Conservation (phyloP, 2,329 filamentous ascomycete species). For the Sphaerulina musiva region DNA sequence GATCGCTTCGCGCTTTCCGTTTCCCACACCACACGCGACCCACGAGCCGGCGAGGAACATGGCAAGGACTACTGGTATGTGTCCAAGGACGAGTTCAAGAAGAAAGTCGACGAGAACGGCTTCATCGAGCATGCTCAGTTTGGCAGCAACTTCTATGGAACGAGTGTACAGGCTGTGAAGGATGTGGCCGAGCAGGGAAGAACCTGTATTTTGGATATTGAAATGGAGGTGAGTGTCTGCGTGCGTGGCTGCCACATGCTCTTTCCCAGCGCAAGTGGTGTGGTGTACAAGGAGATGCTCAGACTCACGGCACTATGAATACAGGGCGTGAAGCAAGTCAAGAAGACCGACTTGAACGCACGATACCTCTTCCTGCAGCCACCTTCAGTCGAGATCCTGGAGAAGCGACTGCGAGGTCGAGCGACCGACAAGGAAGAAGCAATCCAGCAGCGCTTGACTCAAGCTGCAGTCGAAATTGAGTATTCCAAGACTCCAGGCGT, state of each 20-base stretch:
- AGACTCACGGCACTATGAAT: not conserved
- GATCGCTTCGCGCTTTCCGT: conserved; percentile 59
- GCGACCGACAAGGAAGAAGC: conserved; percentile 72
- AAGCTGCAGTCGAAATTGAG: conserved; percentile 68
- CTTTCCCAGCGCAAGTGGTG: not conserved
- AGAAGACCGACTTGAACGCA: conserved; percentile 64
- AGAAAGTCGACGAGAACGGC: conserved; percentile 59
- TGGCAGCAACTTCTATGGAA: conserved; percentile 80
- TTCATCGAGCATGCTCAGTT: conserved; percentile 89
- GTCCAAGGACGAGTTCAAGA: conserved; percentile 58
- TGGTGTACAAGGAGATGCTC: not conserved
- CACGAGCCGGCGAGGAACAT: conserved; percentile 66
- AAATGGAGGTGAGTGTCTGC: conserved; percentile 68
- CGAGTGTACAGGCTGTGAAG: conserved; percentile 70
- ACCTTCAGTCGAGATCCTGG: conserved; percentile 66
- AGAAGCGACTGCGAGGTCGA: conserved; percentile 65
- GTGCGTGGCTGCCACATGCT: conserved; percentile 37
- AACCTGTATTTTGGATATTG: conserved; percentile 84
- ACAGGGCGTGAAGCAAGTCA: conserved; percentile 85
- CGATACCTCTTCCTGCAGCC: conserved; percentile 82
- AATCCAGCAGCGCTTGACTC: conserved; percentile 61
- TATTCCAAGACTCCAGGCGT: conserved; percentile 62
- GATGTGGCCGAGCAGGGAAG: conserved; percentile 62
- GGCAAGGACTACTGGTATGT: conserved; percentile 79
- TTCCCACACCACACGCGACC: conserved; percentile 68